phyloP scores from a whole-genome alignment of 345 rosid species.

The Noccaea caerulescens region DNA sequence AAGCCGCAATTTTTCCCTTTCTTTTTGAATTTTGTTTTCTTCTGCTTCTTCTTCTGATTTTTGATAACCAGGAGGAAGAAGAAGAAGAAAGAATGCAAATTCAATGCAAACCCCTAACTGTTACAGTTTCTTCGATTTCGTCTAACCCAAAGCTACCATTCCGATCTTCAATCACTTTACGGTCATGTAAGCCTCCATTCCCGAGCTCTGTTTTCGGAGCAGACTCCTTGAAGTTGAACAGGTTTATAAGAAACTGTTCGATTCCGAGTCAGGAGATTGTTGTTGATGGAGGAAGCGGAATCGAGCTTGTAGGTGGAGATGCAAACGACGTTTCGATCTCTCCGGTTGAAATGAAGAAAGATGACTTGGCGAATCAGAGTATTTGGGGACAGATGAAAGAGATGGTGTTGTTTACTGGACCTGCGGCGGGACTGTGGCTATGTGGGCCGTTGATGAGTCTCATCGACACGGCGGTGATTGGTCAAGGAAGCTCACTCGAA shows the following conservation, averaged over 20 bases:
- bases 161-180: conserved; percentile 35
- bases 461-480: conserved; percentile 85
- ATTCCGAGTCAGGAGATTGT: conserved; percentile 45
- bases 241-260: conserved; percentile 42
- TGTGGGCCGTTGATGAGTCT: conserved; percentile 98
- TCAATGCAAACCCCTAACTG: conserved; percentile 50
- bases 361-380: conserved; percentile 62
- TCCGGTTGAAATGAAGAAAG: conserved; percentile 33
- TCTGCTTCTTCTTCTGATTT: neutral
- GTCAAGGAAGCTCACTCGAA: conserved; percentile 87
- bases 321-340: conserved; percentile 17
- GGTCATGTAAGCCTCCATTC: conserved; percentile 32
- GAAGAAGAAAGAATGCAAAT: conserved; percentile 40
- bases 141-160: conserved; percentile 39
- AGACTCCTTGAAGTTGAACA: conserved; percentile 24
- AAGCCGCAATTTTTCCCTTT: conserved; percentile 19
- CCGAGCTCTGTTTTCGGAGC: conserved; percentile 33
- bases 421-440: conserved; percentile 87
- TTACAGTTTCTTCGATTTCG: conserved; percentile 37
- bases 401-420: conserved; percentile 84
- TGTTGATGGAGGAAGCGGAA: conserved; percentile 31
- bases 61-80: neutral
- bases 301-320: conserved; percentile 14
- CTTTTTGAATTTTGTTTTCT: neutral
- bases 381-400: conserved; percentile 83